A percentile compares a stretch with the other conserved stretches of the same genome.
Conservation (phyloP, 176 grass and related monocot species). For the Eremochloa ophiuroides region DNA sequence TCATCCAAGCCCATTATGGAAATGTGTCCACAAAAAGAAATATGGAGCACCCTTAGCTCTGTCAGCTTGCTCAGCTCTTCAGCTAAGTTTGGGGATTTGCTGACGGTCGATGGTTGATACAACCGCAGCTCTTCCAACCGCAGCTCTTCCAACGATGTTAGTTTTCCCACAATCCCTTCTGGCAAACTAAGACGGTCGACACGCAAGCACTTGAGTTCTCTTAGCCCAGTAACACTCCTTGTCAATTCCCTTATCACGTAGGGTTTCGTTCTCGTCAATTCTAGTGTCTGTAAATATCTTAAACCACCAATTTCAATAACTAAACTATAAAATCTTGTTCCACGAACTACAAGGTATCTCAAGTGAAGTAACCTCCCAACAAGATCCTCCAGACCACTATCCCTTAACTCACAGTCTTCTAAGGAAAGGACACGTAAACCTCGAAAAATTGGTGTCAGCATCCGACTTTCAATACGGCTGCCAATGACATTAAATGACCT, state of each 20-base stretch:
- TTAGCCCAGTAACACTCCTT: background rate
- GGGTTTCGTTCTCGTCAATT: background rate
- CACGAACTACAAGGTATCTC: background rate
- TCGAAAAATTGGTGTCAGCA: background rate
- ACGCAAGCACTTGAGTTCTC: slow-evolving; percentile 3
- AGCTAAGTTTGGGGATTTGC: background rate
- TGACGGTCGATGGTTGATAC: too few species aligned
- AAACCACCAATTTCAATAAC: background rate
- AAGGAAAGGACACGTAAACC: background rate
- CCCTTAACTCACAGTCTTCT: background rate
- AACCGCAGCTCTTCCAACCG: too few species aligned
- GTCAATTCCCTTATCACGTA: background rate
- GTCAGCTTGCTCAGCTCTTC: background rate
- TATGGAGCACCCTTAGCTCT: background rate
- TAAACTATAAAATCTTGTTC: background rate
- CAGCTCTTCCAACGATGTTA: background rate
- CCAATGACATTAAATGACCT: background rate
- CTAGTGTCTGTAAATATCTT: background rate
- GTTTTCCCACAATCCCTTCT: background rate
- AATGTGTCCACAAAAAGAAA: background rate
- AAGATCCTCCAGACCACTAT: background rate
- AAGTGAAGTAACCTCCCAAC: background rate
- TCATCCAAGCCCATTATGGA: too few species aligned
- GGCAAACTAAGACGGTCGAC: too few species aligned
- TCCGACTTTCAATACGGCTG: too few species aligned